These are phyloP conservation scores for Pichia exigua DNA, from an alignment of 805 yeast species.

Conservation along the genomic window DNA sequence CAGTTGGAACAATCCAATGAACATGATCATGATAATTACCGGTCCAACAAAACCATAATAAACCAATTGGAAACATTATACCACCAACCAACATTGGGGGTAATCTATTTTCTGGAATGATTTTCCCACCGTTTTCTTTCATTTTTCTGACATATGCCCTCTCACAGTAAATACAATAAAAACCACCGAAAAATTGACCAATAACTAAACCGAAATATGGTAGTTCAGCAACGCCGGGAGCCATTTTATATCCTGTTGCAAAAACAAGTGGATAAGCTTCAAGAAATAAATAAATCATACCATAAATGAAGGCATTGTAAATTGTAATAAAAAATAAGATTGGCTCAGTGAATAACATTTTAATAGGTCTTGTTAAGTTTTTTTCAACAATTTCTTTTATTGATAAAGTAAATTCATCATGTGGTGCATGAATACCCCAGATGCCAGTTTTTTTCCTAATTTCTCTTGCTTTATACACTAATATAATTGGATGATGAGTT, in stretches of 20 bases:
- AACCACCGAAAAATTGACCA: conserved; percentile 58
- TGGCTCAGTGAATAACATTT: conserved; percentile 64
- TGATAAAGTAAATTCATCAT: conserved; percentile 52
- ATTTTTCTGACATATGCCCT: conserved; percentile 40
- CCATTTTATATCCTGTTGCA: conserved; percentile 50
- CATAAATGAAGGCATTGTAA: conserved; percentile 74
- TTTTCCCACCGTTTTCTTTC: conserved; percentile 45
- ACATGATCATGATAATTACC: conserved; percentile 63
- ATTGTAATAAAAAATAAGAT: conserved; percentile 59
- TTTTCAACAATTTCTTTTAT: conserved; percentile 53
- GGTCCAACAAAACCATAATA: conserved; percentile 85
- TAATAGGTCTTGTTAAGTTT: conserved; percentile 60
- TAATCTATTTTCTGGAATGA: conserved; percentile 75
- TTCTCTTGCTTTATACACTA: conserved; percentile 52
- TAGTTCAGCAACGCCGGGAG: conserved; percentile 59
- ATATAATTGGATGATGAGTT: conserved; percentile 63
- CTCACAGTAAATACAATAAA: conserved; percentile 47
- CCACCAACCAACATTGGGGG: conserved; percentile 71
- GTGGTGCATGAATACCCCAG: conserved; percentile 78
- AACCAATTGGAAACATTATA: conserved; percentile 64
- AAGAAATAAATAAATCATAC: conserved; percentile 64
- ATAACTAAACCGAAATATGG: conserved; percentile 73
- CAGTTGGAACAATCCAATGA: conserved; percentile 78
- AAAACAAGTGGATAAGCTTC: conserved; percentile 75
- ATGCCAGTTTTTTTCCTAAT: conserved; percentile 65